These are phyloP conservation scores for Cladosporium velox DNA, from an alignment of 2,329 filamentous ascomycete genomes.

Conservation along the genomic window DNA sequence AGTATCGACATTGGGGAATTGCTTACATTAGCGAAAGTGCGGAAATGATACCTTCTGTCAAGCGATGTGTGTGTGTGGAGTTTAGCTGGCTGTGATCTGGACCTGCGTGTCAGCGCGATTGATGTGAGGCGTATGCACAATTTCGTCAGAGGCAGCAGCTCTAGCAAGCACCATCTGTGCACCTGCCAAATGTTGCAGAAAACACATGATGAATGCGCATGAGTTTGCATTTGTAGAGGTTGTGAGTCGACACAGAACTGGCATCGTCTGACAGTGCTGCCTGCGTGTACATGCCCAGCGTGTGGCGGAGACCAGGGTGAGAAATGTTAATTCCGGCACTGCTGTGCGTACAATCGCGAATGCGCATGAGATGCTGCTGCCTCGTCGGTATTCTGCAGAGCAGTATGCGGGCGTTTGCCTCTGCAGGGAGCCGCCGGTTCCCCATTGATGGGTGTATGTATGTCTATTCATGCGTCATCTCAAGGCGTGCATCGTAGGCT, in stretches of 20 bases:
- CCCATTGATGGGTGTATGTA: neutral
- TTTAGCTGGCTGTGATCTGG: neutral
- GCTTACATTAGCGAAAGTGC: neutral
- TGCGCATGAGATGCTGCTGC: neutral
- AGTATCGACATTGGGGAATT: neutral
- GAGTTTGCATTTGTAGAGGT: neutral
- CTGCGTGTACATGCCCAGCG: neutral
- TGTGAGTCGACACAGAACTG: neutral
- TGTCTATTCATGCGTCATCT: neutral
- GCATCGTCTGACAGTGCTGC: neutral
- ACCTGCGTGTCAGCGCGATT: neutral
- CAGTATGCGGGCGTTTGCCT: neutral
- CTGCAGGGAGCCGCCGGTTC: neutral
- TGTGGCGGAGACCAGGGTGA: neutral
- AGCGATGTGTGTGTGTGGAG: neutral
- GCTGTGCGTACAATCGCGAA: neutral
- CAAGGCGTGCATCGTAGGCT: neutral
- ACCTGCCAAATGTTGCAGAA: neutral
- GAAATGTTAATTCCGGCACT: neutral
- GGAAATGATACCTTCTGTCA: neutral
- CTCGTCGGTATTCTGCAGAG: neutral
- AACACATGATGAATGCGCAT: neutral
- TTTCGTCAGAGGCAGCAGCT: constrained; percentile 7
- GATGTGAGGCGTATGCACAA: neutral
- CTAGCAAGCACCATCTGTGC: neutral